These are phyloP conservation scores for Coemansia reversa DNA, from an alignment of 192 early-diverging fungal genomes.

Conservation along the genomic window DNA sequence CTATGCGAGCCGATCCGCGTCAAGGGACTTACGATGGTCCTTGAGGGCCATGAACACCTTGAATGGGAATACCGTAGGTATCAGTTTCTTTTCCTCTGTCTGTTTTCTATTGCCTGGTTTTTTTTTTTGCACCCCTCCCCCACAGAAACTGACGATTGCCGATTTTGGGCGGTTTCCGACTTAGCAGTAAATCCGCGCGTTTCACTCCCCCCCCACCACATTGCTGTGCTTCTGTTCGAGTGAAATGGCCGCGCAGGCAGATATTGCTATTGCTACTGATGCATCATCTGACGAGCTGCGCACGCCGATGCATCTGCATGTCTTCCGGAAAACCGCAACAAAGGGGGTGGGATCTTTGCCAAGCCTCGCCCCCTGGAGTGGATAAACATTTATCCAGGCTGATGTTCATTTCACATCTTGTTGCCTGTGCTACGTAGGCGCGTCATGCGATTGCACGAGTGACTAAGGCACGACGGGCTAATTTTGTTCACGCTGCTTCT, in stretches of 20 bases:
- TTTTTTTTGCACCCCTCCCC: not conserved
- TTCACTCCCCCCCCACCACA: not conserved
- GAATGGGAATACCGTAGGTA: conserved; percentile 56
- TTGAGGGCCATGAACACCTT: conserved; percentile 43
- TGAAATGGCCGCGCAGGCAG: not conserved
- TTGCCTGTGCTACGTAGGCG: not conserved
- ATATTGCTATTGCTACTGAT: not conserved
- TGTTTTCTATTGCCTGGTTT: not conserved
- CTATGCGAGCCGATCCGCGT: conserved; percentile 57
- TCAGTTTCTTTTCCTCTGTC: not conserved
- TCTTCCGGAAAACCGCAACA: not conserved
- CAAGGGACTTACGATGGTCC: conserved; percentile 54
- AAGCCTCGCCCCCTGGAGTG: not conserved
- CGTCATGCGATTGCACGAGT: not conserved
- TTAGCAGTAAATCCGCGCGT: not conserved
- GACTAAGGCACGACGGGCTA: not conserved
- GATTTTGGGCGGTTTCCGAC: not conserved
- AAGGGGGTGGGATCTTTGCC: not conserved
- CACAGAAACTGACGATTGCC: not conserved
- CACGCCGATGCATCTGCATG: not conserved
- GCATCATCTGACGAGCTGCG: not conserved
- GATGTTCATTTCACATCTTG: not conserved
- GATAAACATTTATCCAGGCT: not conserved
- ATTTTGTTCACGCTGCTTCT: not conserved
- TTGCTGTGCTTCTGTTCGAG: not conserved